These are phyloP conservation scores for Ascochyta lentis DNA, from an alignment of 2,329 filamentous ascomycete species.

Conservation along the genomic window DNA sequence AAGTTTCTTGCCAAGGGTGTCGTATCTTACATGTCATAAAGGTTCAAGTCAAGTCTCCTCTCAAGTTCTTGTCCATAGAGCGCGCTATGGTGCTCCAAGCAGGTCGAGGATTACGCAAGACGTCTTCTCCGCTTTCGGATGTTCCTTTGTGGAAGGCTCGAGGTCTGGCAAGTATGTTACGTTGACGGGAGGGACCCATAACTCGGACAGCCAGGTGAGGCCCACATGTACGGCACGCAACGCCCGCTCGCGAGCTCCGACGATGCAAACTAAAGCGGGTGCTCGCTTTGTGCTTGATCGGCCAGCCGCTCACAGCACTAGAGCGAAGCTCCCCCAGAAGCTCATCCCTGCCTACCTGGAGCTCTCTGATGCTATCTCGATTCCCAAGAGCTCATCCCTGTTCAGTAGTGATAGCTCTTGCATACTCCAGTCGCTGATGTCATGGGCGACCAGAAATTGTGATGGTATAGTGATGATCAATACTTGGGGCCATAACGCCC, in stretches of 20 bases:
- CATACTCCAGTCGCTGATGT: neutral
- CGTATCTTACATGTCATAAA: neutral
- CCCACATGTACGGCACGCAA: neutral
- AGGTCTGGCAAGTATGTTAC: neutral
- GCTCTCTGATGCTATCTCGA: neutral
- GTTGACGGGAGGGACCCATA: neutral
- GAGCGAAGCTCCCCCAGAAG: neutral
- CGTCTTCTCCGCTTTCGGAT: neutral
- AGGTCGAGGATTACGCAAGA: neutral
- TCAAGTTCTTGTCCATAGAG: neutral
- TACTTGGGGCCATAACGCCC: slow-evolving; percentile 11
- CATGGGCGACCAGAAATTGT: neutral
- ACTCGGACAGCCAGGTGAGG: neutral
- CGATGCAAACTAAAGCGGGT: neutral
- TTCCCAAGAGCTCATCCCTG: slow-evolving; percentile 12
- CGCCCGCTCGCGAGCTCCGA: neutral
- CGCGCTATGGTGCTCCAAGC: neutral
- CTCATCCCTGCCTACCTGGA: slow-evolving; percentile 17
- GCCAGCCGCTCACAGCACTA: slow-evolving; percentile 7
- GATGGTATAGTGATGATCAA: slow-evolving; percentile 15
- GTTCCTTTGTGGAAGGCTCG: neutral
- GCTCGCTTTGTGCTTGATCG: slow-evolving; percentile 17
- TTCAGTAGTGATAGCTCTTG: neutral
- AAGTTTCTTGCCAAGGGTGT: neutral
- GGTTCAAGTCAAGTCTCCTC: neutral